phyloP scores from a whole-genome alignment of 2,329 filamentous ascomycete genomes.

The Ambrosiella xylebori region DNA sequence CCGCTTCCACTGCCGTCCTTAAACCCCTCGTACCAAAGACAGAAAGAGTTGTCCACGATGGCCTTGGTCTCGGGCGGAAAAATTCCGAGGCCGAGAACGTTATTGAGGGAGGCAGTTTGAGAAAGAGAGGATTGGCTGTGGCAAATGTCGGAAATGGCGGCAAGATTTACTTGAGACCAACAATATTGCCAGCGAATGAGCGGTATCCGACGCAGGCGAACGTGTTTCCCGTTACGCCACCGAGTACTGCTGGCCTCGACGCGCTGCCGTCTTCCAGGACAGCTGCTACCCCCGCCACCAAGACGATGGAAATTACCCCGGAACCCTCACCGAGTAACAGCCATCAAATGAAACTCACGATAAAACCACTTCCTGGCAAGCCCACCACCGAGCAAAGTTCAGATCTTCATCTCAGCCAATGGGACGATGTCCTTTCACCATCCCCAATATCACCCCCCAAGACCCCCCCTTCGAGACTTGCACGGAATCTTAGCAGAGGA shows the following conservation, averaged over 20 bases:
- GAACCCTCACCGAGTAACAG: background rate
- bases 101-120: conserved; percentile 37
- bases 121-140: conserved; percentile 50
- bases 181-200: conserved; percentile 42
- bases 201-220: conserved; percentile 44
- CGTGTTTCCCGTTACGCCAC: conserved; percentile 42
- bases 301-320: background rate
- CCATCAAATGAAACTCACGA: conserved; percentile 7
- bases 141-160: conserved; percentile 72
- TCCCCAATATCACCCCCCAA: background rate
- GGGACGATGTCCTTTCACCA: conserved; percentile 2
- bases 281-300: conserved; percentile 18
- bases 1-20: conserved; percentile 10
- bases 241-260: conserved; percentile 40
- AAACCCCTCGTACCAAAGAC: conserved; percentile 14
- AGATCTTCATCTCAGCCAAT: conserved; percentile 19
- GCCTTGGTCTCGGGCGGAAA: conserved; percentile 24
- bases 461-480: background rate
- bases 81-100: conserved; percentile 37
- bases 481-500: background rate
- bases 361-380: background rate
- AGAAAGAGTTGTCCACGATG: conserved; percentile 27
- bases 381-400: conserved; percentile 11
- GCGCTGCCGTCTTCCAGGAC: conserved; percentile 12
- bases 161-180: conserved; percentile 58